A percentile compares a stretch with the other conserved stretches of the same genome.
These are phyloP conservation scores for Neospermospora avenae DNA, from an alignment of 2,329 filamentous ascomycete genomes.

Conservation along the genomic window DNA sequence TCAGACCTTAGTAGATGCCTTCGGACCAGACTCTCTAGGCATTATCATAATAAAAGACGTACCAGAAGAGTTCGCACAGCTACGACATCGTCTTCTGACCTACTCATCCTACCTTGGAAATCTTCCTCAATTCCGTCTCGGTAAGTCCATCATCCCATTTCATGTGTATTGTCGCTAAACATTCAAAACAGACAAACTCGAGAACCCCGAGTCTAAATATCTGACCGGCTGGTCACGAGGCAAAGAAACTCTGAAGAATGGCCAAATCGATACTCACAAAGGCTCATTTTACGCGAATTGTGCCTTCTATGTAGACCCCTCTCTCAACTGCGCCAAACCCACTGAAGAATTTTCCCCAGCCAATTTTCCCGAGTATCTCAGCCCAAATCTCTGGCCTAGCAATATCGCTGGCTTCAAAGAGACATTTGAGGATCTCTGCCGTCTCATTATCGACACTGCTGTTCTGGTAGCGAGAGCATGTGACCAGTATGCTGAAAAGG, in stretches of 20 bases:
- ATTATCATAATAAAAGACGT: slow-evolving; percentile 93
- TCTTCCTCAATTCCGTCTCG: slow-evolving; percentile 66
- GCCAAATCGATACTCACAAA: slow-evolving; percentile 75
- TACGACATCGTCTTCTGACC: slow-evolving; percentile 73
- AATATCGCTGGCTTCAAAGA: slow-evolving; percentile 73
- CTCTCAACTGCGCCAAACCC: slow-evolving; percentile 59
- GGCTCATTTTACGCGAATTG: slow-evolving; percentile 84
- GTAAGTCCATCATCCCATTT: slow-evolving; percentile 44
- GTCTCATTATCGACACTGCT: slow-evolving; percentile 83
- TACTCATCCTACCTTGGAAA: slow-evolving; percentile 89
- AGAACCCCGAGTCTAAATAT: slow-evolving; percentile 60
- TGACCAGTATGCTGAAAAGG: slow-evolving; percentile 76
- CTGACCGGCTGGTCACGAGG: slow-evolving; percentile 76
- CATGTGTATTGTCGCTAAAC: slow-evolving; percentile 10
- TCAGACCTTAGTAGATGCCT: slow-evolving; percentile 69
- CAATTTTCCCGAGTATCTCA: slow-evolving; percentile 83
- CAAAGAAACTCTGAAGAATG: slow-evolving; percentile 76
- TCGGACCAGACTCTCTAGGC: slow-evolving; percentile 85
- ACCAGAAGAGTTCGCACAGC: slow-evolving; percentile 64
- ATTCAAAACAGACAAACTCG: slow-evolving; percentile 50
- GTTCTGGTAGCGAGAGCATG: slow-evolving; percentile 87
- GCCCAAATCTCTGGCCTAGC: slow-evolving; percentile 84
- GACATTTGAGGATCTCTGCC: slow-evolving; percentile 72
- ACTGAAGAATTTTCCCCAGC: slow-evolving; percentile 53
- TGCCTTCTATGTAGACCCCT: slow-evolving; percentile 67